phyloP scores from a whole-genome alignment of 257 asterid species.

The Cinchona pubescens region DNA sequence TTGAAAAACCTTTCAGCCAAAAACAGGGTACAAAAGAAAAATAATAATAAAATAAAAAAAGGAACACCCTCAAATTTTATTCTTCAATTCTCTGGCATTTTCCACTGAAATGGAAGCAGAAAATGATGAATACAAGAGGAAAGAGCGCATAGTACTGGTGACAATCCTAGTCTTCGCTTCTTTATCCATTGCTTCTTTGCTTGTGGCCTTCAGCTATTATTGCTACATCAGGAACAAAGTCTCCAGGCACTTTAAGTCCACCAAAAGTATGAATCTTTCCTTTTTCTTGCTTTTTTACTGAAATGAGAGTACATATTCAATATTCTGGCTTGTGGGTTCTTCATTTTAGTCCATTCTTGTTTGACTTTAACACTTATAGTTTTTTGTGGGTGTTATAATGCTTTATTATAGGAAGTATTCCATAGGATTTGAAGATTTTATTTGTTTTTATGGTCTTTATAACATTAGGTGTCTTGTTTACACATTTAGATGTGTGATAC shows the following conservation, averaged over 20 bases:
- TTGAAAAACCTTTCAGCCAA: background rate
- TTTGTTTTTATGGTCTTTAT: background rate
- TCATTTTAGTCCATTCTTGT: background rate
- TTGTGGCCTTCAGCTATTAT: conserved; percentile 62
- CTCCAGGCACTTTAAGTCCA: conserved; percentile 50
- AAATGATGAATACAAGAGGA: conserved; percentile 49
- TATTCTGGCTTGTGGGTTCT: background rate
- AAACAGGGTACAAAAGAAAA: too few relatives aligned
- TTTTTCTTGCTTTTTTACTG: background rate
- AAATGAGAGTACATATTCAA: background rate
- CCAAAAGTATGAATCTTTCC: conserved; percentile 35
- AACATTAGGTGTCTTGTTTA: too few relatives aligned
- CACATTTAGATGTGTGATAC: background rate
- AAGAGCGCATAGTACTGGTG: conserved; percentile 48
- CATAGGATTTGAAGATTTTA: background rate
- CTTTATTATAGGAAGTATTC: background rate
- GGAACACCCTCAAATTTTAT: background rate
- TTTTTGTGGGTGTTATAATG: background rate
- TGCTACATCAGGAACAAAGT: conserved; percentile 68
- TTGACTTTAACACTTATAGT: background rate
- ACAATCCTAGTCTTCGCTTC: conserved; percentile 61
- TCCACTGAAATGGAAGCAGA: conserved; percentile 45
- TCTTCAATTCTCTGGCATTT: background rate
- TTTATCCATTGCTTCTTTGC: conserved; percentile 55
- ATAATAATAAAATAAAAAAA: too few relatives aligned